Evolutionary conservation across 2,329 filamentous ascomycete genomes (phyloP).

Genomic region (Zymoseptoria passerinii): DNA sequence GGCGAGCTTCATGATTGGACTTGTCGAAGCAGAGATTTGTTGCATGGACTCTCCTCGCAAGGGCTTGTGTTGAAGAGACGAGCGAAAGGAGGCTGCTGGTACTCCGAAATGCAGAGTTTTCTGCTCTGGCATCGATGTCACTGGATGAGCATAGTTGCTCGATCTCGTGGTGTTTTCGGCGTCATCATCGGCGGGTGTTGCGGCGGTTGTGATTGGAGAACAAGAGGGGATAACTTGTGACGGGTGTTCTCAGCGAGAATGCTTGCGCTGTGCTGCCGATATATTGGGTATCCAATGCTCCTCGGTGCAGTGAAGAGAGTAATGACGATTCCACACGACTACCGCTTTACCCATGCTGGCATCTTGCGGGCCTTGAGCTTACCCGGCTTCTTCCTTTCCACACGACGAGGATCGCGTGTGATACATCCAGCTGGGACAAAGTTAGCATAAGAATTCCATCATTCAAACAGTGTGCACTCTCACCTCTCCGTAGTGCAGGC

Average conservation of each 20-base stretch:
- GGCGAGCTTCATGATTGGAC: background rate
- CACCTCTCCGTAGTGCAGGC: conserved; percentile 78
- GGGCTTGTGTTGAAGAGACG: no score
- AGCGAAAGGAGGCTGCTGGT: no score
- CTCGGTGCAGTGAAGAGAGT: background rate
- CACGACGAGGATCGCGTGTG: conserved; percentile 79
- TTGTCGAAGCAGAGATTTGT: background rate
- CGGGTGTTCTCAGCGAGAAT: background rate
- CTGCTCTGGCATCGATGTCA: no score
- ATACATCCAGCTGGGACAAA: conserved; percentile 75
- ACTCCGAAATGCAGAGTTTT: no score
- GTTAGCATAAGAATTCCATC: conserved; percentile 11
- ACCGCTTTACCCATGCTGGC: conserved; percentile 93
- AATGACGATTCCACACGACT: conserved; percentile 1
- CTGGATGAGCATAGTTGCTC: no score
- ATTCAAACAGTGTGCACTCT: conserved; percentile 33
- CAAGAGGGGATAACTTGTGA: no score
- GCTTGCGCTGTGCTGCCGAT: background rate
- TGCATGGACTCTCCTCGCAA: no score
- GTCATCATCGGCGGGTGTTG: no score
- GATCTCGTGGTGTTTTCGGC: no score
- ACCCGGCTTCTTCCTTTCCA: conserved; percentile 97
- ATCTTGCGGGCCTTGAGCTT: conserved; percentile 96
- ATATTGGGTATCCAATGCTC: background rate
- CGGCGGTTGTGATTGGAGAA: no score